phyloP scores from a whole-genome alignment of 2,329 filamentous ascomycete species.

The Aspergillus calidoustus region DNA sequence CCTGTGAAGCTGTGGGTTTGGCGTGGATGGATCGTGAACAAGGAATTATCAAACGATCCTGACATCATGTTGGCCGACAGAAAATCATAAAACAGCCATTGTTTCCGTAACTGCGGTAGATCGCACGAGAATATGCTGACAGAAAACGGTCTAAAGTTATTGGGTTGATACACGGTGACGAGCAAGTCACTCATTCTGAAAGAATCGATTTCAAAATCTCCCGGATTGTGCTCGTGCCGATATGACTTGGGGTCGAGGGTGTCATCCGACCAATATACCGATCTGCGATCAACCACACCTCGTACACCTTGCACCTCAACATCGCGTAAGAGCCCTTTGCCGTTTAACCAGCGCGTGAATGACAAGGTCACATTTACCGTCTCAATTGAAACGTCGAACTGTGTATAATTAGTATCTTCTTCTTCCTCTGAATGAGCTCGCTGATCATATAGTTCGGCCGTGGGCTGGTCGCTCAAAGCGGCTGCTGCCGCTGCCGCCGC shows the following conservation, averaged over 20 bases:
- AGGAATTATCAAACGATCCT: conserved; percentile 89
- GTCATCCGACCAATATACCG: conserved; percentile 72
- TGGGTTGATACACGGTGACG: conserved; percentile 88
- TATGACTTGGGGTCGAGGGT: conserved; percentile 82
- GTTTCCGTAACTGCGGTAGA: conserved; percentile 87
- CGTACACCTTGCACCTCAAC: conserved; percentile 93
- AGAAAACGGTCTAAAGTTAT: conserved; percentile 89
- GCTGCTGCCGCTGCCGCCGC: conserved; percentile 83
- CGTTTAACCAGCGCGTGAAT: conserved; percentile 99
- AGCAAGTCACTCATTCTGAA: conserved; percentile 96
- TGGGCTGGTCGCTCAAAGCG: conserved; percentile 52
- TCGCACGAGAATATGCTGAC: conserved; percentile 97
- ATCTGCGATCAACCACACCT: conserved; percentile 88
- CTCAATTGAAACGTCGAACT: conserved; percentile 93
- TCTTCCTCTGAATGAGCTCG: conserved; percentile 49
- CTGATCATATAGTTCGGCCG: conserved; percentile 45
- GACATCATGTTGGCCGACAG: conserved; percentile 95
- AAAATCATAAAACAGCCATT: conserved; percentile 98
- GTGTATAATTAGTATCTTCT: conserved; percentile 96
- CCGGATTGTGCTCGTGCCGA: conserved; percentile 82
- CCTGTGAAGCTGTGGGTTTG: conserved; percentile 83
- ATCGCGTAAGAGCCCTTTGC: conserved; percentile 86
- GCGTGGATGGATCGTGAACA: conserved; percentile 95
- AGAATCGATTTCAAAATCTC: conserved; percentile 95
- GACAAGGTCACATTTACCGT: conserved; percentile 96